A percentile compares a stretch with the other conserved stretches of the same genome.
Conservation (phyloP, 768 basidiomycete species). For the Pseudohyphozyma bogoriensis region DNA sequence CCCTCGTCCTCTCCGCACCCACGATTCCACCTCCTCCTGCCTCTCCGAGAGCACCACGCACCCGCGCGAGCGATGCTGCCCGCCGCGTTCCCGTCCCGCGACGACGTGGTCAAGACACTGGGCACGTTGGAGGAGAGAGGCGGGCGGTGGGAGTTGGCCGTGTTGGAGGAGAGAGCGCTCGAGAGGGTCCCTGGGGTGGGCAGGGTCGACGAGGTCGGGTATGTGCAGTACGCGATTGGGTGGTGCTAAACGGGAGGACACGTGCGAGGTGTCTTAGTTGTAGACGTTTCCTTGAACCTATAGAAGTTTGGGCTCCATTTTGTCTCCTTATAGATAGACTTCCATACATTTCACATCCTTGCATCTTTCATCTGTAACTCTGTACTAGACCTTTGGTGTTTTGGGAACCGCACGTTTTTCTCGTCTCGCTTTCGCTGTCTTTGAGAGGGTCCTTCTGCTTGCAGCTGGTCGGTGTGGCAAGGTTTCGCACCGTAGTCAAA, state of each 20-base stretch:
- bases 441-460: no score
- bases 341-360: no score
- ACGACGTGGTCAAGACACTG: slow-evolving; percentile 5
- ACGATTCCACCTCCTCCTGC: slow-evolving; percentile 66
- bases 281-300: no score
- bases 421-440: no score
- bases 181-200: slow-evolving; percentile 41
- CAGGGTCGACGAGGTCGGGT: slow-evolving; percentile 46
- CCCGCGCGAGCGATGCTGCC: slow-evolving; percentile 38
- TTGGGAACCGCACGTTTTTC: no score
- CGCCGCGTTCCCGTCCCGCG: slow-evolving; percentile 15
- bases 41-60: slow-evolving; percentile 52
- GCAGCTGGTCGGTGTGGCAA: no score
- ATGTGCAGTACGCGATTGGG: slow-evolving; percentile 60
- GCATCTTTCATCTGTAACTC: no score
- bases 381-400: no score
- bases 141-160: slow-evolving; percentile 41
- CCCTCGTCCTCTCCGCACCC: slow-evolving; percentile 27
- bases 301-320: no score
- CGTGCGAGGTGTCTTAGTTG: no score
- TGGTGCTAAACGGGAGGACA: slow-evolving; percentile 48
- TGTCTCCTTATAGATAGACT: no score
- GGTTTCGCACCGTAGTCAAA: no score
- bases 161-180: slow-evolving; percentile 47
- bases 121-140: neutral